Percentiles rank a stretch among this genome's conserved stretches.
These are phyloP conservation scores for Termitomyces sp. DNA, from an alignment of 1,284 basidiomycete genomes.

Conservation along the genomic window DNA sequence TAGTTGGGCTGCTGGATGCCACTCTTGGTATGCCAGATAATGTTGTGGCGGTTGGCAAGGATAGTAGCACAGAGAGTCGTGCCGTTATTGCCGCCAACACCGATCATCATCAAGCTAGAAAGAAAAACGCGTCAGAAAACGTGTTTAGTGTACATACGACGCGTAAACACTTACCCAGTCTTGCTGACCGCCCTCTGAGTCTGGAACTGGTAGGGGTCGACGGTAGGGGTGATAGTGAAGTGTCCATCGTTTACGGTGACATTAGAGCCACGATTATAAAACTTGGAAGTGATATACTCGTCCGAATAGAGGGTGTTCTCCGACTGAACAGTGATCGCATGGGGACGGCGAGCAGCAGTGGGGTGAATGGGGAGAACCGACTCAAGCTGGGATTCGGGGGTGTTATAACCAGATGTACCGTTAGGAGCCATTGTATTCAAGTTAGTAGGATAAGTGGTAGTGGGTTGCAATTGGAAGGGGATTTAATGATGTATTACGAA, in stretches of 20 bases:
- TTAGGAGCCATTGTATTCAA: conserved; percentile 45
- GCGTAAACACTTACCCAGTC: conserved; percentile 71
- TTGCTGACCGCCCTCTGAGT: conserved; percentile 85
- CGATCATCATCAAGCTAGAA: conserved; percentile 90
- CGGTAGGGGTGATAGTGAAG: conserved; percentile 74
- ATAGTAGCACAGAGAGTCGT: conserved; percentile 93
- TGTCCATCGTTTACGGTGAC: conserved; percentile 69
- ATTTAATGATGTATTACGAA: conserved; percentile 51
- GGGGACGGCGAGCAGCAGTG: conserved; percentile 74
- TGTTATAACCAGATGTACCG: conserved; percentile 58
- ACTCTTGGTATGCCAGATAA: conserved; percentile 93
- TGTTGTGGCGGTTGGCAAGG: conserved; percentile 94
- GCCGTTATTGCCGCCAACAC: conserved; percentile 97
- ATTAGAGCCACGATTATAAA: conserved; percentile 76
- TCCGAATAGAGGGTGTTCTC: conserved; percentile 79
- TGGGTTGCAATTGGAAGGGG: conserved; percentile 13
- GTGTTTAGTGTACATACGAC: conserved; percentile 1
- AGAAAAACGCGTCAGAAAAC: conserved; percentile 10
- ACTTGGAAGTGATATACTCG: conserved; percentile 80
- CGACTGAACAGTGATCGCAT: conserved; percentile 80
- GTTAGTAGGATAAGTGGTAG: background rate
- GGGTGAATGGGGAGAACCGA: conserved; percentile 73
- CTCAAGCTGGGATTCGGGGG: conserved; percentile 62
- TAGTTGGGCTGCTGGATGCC: conserved; percentile 96
- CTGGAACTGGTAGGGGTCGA: conserved; percentile 85